Evolutionary conservation across 2,329 filamentous ascomycete genomes (phyloP), one percentile per base, ranked within the genome.

Genomic region (Monilinia fructicola): DNA sequence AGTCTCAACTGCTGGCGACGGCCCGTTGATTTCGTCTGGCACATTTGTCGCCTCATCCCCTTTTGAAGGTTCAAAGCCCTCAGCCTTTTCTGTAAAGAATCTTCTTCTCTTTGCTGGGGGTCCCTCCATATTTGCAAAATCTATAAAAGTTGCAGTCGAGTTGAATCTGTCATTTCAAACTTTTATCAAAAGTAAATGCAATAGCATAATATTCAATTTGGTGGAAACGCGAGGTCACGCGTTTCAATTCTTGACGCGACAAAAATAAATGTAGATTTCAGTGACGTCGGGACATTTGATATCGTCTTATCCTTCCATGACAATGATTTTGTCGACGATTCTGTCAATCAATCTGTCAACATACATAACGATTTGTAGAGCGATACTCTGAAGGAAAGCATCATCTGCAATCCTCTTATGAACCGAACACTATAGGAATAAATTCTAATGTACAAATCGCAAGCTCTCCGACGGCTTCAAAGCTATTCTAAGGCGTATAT

Each of bases 31-130:
- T 69, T 72, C 72, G 54, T 74, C 67, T 11, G 70, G 64, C 53
- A 72, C 56, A 59, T 62, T 48, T 65, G 67, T 70, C 14, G 71
- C 44, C 53, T 72, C 67, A 11, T 70, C 62, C 18, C 59, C 59
- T 10, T 69, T 28, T 40, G 73, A 73, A 53, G 67, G 35, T 21
- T 75, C 71, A 10, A 72, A 62, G 52, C 66, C 62, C 48, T 73
- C 71, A 10, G 73, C 53, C 35, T 73, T 69, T 62, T 82, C 79
- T 5, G 75, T 71, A 68, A 84, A 83, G 74, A 84, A 81, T 54
- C 79, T 79, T 67, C 78, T 75, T 69, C 78, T 81, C 74, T 85
- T 85, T 12, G 73, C 71, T 1, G 83, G 81, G 70, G 80, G 81
- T 56, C 79, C 82, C 60, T 75, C 76, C 46, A 69, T 70, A 67